These are phyloP conservation scores for Helianthus tuberosus DNA, from an alignment of 129 eudicot genomes.

Conservation along the genomic window DNA sequence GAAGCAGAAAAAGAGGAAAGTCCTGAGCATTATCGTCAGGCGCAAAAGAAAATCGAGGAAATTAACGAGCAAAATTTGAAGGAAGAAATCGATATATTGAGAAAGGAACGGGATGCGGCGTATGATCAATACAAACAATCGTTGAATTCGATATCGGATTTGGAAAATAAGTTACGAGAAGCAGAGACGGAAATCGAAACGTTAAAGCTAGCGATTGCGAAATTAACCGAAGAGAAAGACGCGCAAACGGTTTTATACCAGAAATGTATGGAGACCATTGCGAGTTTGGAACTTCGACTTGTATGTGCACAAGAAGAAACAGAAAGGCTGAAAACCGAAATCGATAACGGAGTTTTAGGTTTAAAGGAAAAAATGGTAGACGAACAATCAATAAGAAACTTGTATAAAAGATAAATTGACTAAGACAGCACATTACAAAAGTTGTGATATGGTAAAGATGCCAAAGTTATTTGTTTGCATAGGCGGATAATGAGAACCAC, in stretches of 20 bases:
- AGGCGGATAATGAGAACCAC: no score
- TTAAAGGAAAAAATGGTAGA: no score
- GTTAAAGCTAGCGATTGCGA: slow-evolving; percentile 48
- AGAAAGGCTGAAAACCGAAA: slow-evolving; percentile 57
- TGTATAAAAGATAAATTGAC: no score
- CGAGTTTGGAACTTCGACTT: slow-evolving; percentile 54
- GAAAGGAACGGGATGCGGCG: slow-evolving; percentile 57
- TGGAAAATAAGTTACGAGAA: slow-evolving; percentile 57
- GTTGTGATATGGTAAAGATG: no score
- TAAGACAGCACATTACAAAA: no score
- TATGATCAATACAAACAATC: slow-evolving; percentile 57
- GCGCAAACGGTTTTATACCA: slow-evolving; percentile 50
- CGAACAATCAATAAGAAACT: no score
- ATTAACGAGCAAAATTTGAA: slow-evolving; percentile 42
- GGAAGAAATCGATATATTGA: slow-evolving; percentile 48
- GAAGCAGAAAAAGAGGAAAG: slow-evolving; percentile 76
- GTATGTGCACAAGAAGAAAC: slow-evolving; percentile 58
- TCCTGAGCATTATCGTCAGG: slow-evolving; percentile 54
- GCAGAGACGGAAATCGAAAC: slow-evolving; percentile 69
- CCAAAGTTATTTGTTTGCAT: no score
- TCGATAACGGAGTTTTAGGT: slow-evolving; percentile 53
- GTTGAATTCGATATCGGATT: slow-evolving; percentile 44
- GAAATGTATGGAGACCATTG: slow-evolving; percentile 65
- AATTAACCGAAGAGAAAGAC: slow-evolving; percentile 68
- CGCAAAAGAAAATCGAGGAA: slow-evolving; percentile 41